phyloP scores from a whole-genome alignment of 1,284 basidiomycete species.

The Ceratobasidium sp. region DNA sequence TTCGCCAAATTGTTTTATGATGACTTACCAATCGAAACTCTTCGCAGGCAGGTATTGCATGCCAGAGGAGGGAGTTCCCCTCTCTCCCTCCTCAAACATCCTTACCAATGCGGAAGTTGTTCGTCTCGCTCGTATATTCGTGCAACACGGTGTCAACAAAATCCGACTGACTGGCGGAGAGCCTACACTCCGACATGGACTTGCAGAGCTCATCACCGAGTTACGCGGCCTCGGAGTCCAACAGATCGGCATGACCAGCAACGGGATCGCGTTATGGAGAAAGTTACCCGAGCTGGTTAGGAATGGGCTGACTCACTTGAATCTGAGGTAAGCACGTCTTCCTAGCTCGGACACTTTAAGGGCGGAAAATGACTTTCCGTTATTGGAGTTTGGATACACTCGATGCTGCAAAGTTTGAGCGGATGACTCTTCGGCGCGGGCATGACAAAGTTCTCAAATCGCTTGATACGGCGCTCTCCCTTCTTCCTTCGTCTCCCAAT shows the following conservation, averaged over 20 bases:
- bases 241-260: constrained; percentile 89
- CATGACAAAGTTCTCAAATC: constrained; percentile 81
- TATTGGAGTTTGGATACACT: constrained; percentile 81
- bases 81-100: constrained; percentile 77
- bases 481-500: constrained; percentile 44
- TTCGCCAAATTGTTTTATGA: not conserved
- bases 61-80: constrained; percentile 83
- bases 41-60: constrained; percentile 87
- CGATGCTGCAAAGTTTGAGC: constrained; percentile 88
- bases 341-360: not conserved
- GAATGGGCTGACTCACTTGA: constrained; percentile 85
- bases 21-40: constrained; percentile 14
- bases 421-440: constrained; percentile 81
- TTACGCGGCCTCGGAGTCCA: constrained; percentile 73
- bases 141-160: constrained; percentile 85
- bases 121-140: constrained; percentile 82
- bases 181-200: constrained; percentile 85
- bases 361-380: not conserved
- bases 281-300: constrained; percentile 75
- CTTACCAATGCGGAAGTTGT: constrained; percentile 83
- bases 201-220: constrained; percentile 76
- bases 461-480: constrained; percentile 71
- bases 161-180: constrained; percentile 91
- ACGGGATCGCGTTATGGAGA: constrained; percentile 82
- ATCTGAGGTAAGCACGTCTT: constrained; percentile 71